Evolutionary conservation across 345 rosid species (phyloP).

Genomic region (Sisymbrium altissimum): DNA sequence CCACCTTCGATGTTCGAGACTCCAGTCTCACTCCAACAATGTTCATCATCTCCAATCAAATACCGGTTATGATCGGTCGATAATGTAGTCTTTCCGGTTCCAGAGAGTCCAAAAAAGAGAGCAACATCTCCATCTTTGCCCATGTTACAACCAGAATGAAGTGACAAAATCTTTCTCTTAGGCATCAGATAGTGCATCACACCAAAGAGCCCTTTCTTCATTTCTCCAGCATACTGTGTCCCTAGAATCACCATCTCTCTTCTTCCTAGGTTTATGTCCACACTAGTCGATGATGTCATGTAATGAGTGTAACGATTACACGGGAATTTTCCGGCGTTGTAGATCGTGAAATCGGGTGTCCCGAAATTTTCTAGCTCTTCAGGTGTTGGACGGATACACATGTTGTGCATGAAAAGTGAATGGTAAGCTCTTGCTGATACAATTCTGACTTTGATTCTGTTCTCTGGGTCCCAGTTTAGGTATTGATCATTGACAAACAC

Average conservation of each 20-base stretch:
- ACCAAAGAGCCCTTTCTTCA: constrained; percentile 99
- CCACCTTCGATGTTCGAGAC: constrained; percentile 99
- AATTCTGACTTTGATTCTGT: constrained; percentile 88
- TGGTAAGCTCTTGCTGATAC: constrained; percentile 98
- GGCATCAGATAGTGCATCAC: constrained; percentile 99
- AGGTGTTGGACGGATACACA: constrained; percentile 98
- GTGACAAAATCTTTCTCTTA: constrained; percentile 84
- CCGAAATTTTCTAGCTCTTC: constrained; percentile 96
- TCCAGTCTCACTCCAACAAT: constrained; percentile 87
- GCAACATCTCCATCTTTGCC: constrained; percentile 98
- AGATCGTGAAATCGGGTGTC: constrained; percentile 97
- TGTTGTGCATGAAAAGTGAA: constrained; percentile 98
- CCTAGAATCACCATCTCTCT: constrained; percentile 99
- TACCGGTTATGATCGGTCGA: constrained; percentile 92
- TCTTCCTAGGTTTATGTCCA: constrained; percentile 86
- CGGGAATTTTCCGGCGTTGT: constrained; percentile 97
- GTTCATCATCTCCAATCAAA: constrained; percentile 93
- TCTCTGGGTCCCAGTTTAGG: constrained; percentile 86
- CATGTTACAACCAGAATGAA: constrained; percentile 98
- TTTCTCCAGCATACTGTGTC: constrained; percentile 98
- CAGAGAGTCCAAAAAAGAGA: constrained; percentile 98
- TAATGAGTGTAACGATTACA: constrained; percentile 97
- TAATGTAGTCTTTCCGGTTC: constrained; percentile 95
- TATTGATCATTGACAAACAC: constrained; percentile 94
- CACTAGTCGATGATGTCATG: constrained; percentile 99